Evolutionary conservation across 306 rosid species (phyloP), one percentile per base, ranked within the genome.

Genomic region (Senna tora): DNA sequence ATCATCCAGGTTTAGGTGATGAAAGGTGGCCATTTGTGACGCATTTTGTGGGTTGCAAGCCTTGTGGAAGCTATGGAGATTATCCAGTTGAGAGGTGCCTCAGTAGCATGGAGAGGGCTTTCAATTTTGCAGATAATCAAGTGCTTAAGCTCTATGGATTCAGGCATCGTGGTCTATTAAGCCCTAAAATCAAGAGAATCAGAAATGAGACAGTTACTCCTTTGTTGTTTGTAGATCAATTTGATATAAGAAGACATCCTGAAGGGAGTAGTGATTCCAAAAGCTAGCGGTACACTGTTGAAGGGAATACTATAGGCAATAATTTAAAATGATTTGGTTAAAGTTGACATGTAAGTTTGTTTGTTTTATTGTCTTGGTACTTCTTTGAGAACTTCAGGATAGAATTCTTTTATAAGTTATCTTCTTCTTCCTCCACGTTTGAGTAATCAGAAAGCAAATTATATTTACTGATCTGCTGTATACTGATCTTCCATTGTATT

Each of bases 11-110:
- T 0, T 75, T 95, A 33, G 97, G 99, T 4, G 99, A 95, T 39
- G 99, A 95, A 74, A 87, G 99, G 77, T 95, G 99, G 99, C 99
- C 99, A 1, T 95, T 95, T 76, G 99, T 95, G 81, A 95, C 99
- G 0, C 99, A 95, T 79, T 95, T 95, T 16, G 99, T 95, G 41
- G 99, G 99, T 3, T 95, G 99, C 81, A 95, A 95, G 75, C 99
- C 99, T 4, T 95, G 99, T 86, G 99, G 99, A 46, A 95, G 99
- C 79, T 95, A 95, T 66, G 99, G 97, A 41, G 99, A 95, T 81
- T 95, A 95, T 77, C 92, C 99, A 0, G 99, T 95, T 25, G 95
- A 91, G 90, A 82, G 83, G 75, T 95, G 99, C 70, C 86, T 95
- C 62, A 77, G 93, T 55, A 91, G 99, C 82, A 91, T 95, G 97